A percentile compares a stretch with the other conserved stretches of the same genome.
phyloP scores from a whole-genome alignment of 202 grass and related monocot genomes.

The Miscanthus sacchariflorus region DNA sequence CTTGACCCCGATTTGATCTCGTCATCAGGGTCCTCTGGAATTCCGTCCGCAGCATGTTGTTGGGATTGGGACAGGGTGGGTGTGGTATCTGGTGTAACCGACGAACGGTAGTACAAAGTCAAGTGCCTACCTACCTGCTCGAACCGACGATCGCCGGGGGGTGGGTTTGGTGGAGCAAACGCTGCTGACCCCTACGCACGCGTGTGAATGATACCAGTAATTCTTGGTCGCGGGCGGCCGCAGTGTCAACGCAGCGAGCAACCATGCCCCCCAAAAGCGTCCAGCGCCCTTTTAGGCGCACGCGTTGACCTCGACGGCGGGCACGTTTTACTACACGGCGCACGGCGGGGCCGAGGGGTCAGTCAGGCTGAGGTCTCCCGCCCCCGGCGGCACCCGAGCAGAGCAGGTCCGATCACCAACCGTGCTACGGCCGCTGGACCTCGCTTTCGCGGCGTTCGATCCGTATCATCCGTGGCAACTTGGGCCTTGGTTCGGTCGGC shows the following conservation, averaged over 20 bases:
- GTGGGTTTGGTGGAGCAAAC: constrained; percentile 53
- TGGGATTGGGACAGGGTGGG: background rate
- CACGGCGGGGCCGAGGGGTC: too few relatives aligned
- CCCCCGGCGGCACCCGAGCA: background rate
- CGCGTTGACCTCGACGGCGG: constrained; percentile 38
- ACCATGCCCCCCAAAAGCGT: background rate
- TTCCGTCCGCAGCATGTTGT: constrained; percentile 13
- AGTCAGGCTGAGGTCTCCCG: too few relatives aligned
- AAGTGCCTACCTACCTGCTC: constrained; percentile 8
- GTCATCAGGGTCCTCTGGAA: background rate
- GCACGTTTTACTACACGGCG: background rate
- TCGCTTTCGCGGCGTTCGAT: constrained; percentile 35
- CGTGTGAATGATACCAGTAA: background rate
- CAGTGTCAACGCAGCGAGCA: constrained; percentile 36
- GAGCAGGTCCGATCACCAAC: background rate
- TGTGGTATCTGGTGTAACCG: background rate
- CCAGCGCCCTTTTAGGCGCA: constrained; percentile 21
- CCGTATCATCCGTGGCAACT: background rate
- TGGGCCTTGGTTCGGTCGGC: background rate
- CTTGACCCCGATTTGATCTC: constrained; percentile 3
- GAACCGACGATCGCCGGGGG: background rate
- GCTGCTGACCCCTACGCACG: background rate
- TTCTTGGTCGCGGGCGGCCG: background rate
- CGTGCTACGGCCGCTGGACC: background rate
- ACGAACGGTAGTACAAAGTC: background rate